These are phyloP conservation scores for Pilaira anomala DNA, from an alignment of 192 early-diverging fungal genomes.

Conservation along the genomic window DNA sequence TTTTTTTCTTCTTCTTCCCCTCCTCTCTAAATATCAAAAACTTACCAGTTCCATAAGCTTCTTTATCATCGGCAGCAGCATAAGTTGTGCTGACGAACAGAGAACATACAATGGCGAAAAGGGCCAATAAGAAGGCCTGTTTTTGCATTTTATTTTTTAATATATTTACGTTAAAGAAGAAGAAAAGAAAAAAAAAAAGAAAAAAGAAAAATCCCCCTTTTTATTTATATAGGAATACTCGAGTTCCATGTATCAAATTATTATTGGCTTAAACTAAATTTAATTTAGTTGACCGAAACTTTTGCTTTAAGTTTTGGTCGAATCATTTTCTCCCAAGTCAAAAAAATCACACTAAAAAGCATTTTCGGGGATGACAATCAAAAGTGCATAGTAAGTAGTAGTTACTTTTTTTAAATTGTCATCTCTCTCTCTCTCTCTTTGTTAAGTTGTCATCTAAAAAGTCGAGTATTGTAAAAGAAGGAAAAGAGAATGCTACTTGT, in stretches of 20 bases:
- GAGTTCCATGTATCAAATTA: slow-evolving; percentile 21
- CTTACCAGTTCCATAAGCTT: slow-evolving; percentile 32
- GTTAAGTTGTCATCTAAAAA: too few relatives aligned
- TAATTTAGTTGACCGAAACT: slow-evolving; percentile 9
- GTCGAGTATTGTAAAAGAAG: too few relatives aligned
- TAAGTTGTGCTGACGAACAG: slow-evolving; percentile 14
- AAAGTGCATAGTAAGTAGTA: too few relatives aligned
- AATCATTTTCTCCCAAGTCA: slow-evolving; percentile 14
- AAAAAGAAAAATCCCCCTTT: too few relatives aligned
- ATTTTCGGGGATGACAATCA: too few relatives aligned
- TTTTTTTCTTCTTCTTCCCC: not conserved
- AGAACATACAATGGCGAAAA: slow-evolving; percentile 20
- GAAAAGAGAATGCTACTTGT: too few relatives aligned
- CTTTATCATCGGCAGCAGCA: slow-evolving; percentile 23
- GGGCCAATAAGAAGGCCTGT: slow-evolving; percentile 26
- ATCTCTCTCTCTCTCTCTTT: too few relatives aligned
- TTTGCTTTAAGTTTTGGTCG: not conserved
- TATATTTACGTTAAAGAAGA: slow-evolving; percentile 1
- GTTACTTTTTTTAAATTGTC: too few relatives aligned
- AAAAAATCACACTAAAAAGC: not conserved
- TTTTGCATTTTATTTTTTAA: slow-evolving; percentile 22
- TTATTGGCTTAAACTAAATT: slow-evolving; percentile 18
- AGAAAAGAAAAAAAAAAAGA: slow-evolving; percentile 2
- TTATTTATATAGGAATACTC: not conserved
- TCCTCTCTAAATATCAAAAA: not conserved